Evolutionary conservation across 805 yeast genomes (phyloP).

Genomic region (Candida rishiriensis): DNA sequence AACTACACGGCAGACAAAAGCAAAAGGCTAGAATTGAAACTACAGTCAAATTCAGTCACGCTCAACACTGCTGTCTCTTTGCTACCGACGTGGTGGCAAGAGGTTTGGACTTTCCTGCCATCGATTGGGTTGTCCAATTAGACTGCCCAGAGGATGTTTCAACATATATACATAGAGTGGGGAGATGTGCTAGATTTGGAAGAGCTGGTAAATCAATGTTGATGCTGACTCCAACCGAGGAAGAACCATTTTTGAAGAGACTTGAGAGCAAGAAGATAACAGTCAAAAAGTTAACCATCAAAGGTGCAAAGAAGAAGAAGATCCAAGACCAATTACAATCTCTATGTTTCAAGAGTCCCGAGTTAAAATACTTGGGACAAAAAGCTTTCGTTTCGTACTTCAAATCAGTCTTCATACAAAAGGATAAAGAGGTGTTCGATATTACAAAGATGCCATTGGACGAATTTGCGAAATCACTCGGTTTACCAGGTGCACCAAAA

Average conservation of each 20-base stretch:
- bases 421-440: conserved; percentile 81
- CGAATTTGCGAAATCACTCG: conserved; percentile 80
- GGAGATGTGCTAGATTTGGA: conserved; percentile 86
- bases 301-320: conserved; percentile 65
- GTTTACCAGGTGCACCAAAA: conserved; percentile 95
- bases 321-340: conserved; percentile 85
- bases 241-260: conserved; percentile 65
- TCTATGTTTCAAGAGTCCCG: conserved; percentile 86
- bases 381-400: conserved; percentile 92
- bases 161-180: conserved; percentile 88
- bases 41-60: conserved; percentile 67
- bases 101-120: conserved; percentile 88
- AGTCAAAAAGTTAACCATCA: conserved; percentile 67
- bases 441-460: conserved; percentile 75
- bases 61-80: conserved; percentile 75
- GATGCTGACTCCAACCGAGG: conserved; percentile 81
- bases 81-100: conserved; percentile 92
- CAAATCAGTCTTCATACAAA: conserved; percentile 78
- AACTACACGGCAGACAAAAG: conserved; percentile 84
- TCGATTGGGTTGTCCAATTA: conserved; percentile 91
- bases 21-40: conserved; percentile 87
- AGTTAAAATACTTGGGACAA: conserved; percentile 88
- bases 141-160: conserved; percentile 90
- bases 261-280: conserved; percentile 62
- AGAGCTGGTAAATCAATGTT: conserved; percentile 76